These are phyloP conservation scores for Mitragyna speciosa DNA, from an alignment of 257 asterid genomes.

Conservation along the genomic window DNA sequence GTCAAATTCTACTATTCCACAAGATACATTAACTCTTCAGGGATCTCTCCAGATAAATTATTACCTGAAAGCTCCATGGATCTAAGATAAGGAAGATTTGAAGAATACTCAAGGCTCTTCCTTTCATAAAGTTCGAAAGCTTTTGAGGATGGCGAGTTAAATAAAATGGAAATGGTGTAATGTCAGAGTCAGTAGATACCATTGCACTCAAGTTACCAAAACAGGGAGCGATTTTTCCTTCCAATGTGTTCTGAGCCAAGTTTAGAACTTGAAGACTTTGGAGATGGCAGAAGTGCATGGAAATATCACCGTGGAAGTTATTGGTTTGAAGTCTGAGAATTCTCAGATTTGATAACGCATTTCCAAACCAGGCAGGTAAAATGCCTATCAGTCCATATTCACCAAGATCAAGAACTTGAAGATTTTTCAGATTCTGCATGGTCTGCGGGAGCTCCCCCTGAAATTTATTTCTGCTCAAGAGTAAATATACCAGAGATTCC, in stretches of 20 bases:
- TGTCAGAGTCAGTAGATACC: not conserved
- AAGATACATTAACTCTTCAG: slow-evolving; percentile 7
- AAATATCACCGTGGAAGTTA: slow-evolving; percentile 19
- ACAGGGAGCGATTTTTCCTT: slow-evolving; percentile 30
- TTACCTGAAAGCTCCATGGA: slow-evolving; percentile 12
- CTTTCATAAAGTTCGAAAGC: not conserved
- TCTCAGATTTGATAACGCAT: slow-evolving; percentile 15
- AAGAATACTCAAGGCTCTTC: not conserved
- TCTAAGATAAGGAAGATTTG: not conserved
- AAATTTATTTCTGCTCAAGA: not conserved
- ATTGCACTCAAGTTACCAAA: slow-evolving; percentile 22
- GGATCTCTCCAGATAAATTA: slow-evolving; percentile 11
- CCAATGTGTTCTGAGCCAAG: slow-evolving; percentile 24
- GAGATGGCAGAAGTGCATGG: slow-evolving; percentile 24
- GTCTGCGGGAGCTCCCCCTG: not conserved
- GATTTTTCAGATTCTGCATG: not conserved
- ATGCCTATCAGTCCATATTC: not conserved
- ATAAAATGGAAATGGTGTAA: no score
- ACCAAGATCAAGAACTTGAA: slow-evolving; percentile 13
- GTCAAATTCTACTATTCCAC: slow-evolving; percentile 7
- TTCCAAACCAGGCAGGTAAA: slow-evolving; percentile 31
- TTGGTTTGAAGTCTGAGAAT: slow-evolving; percentile 31
- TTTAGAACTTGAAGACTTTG: slow-evolving; percentile 25
- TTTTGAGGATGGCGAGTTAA: not conserved
- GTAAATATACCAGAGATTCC: not conserved